Conservation (phyloP, 179 eudicot species). For the Silene coronaria region DNA sequence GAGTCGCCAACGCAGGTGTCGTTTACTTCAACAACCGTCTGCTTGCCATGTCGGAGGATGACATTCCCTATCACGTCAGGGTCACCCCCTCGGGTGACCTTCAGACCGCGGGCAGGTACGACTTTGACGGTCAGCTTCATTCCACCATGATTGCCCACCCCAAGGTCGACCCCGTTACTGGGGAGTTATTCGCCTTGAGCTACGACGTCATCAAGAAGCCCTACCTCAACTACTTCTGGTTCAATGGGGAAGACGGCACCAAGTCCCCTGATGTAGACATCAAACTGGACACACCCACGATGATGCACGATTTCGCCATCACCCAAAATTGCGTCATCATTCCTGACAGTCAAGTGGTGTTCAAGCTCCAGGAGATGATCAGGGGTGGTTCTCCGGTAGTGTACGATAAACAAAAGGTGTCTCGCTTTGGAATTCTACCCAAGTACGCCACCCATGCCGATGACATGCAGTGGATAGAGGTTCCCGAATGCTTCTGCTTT, state of each 20-base stretch:
- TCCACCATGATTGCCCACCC: conserved; percentile 79
- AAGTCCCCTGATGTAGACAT: conserved; percentile 62
- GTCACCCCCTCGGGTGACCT: conserved; percentile 56
- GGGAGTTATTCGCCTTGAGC: conserved; percentile 55
- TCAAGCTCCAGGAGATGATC: conserved; percentile 76
- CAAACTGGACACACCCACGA: conserved; percentile 50
- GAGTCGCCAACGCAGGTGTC: conserved; percentile 65
- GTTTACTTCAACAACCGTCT: conserved; percentile 47
- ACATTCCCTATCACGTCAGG: conserved; percentile 57
- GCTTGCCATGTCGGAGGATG: conserved; percentile 78
- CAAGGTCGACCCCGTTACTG: conserved; percentile 53
- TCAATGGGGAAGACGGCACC: conserved; percentile 22
- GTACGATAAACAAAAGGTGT: conserved; percentile 45
- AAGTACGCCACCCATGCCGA: conserved; percentile 37
- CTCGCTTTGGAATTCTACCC: conserved; percentile 59
- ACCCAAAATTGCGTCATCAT: conserved; percentile 60
- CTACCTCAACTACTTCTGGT: conserved; percentile 51
- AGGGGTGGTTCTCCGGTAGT: conserved; percentile 86
- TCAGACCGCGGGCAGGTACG: conserved; percentile 42
- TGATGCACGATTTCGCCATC: conserved; percentile 92
- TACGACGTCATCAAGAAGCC: conserved; percentile 62
- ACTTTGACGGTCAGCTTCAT: conserved; percentile 43
- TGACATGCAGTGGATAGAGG: conserved; percentile 64
- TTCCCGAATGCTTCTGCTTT: conserved; percentile 75
- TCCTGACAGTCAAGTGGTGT: conserved; percentile 85